phyloP scores from a whole-genome alignment of 495 filamentous ascomycete genomes.

The Clohesyomyces aquaticus region DNA sequence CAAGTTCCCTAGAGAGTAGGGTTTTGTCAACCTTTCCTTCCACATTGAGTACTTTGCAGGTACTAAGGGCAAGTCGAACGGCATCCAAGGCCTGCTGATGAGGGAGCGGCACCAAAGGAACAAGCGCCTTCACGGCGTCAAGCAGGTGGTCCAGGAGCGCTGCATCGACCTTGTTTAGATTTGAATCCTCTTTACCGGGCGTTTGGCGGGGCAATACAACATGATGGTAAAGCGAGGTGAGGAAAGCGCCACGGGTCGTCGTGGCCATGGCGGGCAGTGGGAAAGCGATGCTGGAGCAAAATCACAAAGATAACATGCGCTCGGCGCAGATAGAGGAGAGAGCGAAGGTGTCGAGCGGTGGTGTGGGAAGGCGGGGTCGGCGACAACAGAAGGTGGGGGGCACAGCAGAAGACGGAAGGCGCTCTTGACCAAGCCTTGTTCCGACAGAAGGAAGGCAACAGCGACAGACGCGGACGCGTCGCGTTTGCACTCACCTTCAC shows the following conservation, averaged over 20 bases:
- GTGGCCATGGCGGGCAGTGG: constrained; percentile 21
- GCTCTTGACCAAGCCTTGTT: too few species aligned
- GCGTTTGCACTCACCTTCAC: too few species aligned
- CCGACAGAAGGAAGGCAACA: too few species aligned
- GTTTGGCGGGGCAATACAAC: constrained; percentile 18
- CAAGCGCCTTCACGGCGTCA: not conserved
- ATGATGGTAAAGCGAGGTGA: constrained; percentile 18
- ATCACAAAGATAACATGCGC: not conserved
- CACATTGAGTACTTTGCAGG: constrained; percentile 8
- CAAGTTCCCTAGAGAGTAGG: constrained; percentile 8
- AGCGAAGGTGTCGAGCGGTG: not conserved
- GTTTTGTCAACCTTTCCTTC: constrained; percentile 24
- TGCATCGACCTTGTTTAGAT: not conserved
- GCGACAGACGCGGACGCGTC: too few species aligned
- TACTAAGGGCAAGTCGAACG: not conserved
- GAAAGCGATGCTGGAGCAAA: not conserved
- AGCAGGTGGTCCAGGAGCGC: constrained; percentile 12
- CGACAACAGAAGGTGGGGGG: not conserved
- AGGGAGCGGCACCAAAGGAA: not conserved
- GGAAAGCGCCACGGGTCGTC: not conserved
- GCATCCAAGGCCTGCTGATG: not conserved
- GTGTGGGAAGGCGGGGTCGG: not conserved
- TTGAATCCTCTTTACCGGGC: constrained; percentile 14
- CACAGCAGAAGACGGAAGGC: too few species aligned
- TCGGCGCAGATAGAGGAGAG: not conserved